Conservation (phyloP, 208 protist genomes). For the Leishmania tropica region DNA sequence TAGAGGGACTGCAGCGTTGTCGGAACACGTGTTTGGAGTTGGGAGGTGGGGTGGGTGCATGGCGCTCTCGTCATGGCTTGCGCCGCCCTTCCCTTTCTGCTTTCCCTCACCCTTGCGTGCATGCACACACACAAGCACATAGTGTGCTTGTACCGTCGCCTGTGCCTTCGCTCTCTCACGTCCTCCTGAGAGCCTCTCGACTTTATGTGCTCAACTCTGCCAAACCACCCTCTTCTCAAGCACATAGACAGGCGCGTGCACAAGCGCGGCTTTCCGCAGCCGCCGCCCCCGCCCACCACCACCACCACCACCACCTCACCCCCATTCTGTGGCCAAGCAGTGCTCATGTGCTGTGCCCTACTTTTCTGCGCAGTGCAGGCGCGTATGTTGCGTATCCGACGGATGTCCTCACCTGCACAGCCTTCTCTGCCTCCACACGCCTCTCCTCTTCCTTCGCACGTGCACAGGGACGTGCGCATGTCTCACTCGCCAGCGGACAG, state of each 20-base stretch:
- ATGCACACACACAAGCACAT: background rate
- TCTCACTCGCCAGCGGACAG: background rate
- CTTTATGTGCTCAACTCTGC: background rate
- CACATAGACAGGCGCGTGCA: background rate
- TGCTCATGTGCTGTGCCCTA: background rate
- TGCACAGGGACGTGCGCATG: background rate
- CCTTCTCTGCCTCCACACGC: background rate
- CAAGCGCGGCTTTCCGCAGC: background rate
- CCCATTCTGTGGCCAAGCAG: background rate
- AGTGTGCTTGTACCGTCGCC: too few species aligned
- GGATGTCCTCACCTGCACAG: background rate
- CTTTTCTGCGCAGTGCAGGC: background rate
- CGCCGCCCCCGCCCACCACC: too few species aligned
- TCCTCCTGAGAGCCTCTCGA: background rate
- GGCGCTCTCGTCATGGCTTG: background rate
- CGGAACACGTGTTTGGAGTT: background rate
- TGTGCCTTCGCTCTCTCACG: background rate
- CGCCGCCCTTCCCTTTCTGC: background rate
- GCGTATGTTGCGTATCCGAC: background rate
- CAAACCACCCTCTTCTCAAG: background rate
- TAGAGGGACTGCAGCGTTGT: background rate
- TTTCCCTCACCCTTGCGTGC: background rate
- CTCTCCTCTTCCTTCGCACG: background rate
- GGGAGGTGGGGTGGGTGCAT: background rate
- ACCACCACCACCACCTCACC: too few species aligned